Evolutionary conservation across 2,329 filamentous ascomycete genomes (phyloP).

Genomic region (Ophiocordyceps camponoti-saundersi): DNA sequence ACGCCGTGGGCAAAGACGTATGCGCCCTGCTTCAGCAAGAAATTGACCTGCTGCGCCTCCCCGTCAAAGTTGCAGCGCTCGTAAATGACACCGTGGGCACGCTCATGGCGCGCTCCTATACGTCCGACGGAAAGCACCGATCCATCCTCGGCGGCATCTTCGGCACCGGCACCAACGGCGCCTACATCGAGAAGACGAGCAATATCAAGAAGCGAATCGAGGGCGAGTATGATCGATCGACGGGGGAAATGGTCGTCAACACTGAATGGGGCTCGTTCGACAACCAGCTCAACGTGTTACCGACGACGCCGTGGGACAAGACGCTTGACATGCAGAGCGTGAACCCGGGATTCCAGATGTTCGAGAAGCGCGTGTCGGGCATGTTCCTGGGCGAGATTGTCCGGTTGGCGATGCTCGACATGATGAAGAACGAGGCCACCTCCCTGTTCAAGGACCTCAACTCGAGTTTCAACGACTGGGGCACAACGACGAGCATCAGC

Average conservation of each 20-base stretch:
- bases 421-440: conserved; percentile 50
- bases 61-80: conserved; percentile 85
- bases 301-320: conserved; percentile 68
- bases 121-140: conserved; percentile 69
- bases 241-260: conserved; percentile 94
- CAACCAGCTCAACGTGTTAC: conserved; percentile 77
- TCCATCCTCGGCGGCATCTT: conserved; percentile 94
- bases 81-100: conserved; percentile 98
- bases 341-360: conserved; percentile 95
- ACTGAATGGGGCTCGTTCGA: conserved; percentile 98
- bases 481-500: conserved; percentile 52
- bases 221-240: conserved; percentile 58
- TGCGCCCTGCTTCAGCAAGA: conserved; percentile 78
- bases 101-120: conserved; percentile 93
- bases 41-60: conserved; percentile 71
- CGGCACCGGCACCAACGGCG: conserved; percentile 91
- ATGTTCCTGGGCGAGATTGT: conserved; percentile 97
- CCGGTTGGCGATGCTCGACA: conserved; percentile 54
- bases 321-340: conserved; percentile 63
- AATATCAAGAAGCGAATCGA: conserved; percentile 66
- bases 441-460: conserved; percentile 63
- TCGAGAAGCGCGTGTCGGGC: conserved; percentile 93
- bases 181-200: conserved; percentile 81
- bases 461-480: conserved; percentile 52
- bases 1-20: conserved; percentile 86